Conservation (phyloP, 2,329 filamentous ascomycete species). For the Colletotrichum sansevieriae region DNA sequence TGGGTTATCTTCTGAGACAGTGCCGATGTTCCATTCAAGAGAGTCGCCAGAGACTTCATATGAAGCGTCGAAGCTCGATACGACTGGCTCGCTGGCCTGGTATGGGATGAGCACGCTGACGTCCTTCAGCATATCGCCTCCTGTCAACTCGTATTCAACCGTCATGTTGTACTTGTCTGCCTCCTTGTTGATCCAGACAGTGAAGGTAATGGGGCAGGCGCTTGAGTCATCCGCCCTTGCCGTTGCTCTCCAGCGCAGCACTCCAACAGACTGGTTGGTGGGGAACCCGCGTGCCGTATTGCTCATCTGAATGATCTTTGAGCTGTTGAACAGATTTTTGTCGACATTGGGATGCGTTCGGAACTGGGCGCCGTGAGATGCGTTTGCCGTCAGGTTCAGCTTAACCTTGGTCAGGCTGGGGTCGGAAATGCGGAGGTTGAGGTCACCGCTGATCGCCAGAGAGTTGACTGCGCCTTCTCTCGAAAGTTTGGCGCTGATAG, state of each 20-base stretch:
- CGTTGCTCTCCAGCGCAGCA: constrained; percentile 91
- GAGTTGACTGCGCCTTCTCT: constrained; percentile 89
- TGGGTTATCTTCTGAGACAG: constrained; percentile 83
- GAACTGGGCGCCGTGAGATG: constrained; percentile 89
- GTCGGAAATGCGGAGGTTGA: constrained; percentile 91
- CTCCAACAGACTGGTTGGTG: constrained; percentile 91
- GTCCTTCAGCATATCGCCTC: constrained; percentile 82
- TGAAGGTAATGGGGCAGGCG: constrained; percentile 93
- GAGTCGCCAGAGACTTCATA: constrained; percentile 95
- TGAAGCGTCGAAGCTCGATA: constrained; percentile 92
- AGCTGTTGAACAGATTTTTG: constrained; percentile 84
- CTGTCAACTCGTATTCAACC: constrained; percentile 93
- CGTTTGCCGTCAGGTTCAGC: constrained; percentile 80
- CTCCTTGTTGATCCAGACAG: constrained; percentile 96
- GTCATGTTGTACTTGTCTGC: constrained; percentile 89
- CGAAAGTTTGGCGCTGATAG: constrained; percentile 90
- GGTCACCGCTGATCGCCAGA: constrained; percentile 90
- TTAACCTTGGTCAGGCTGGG: constrained; percentile 92
- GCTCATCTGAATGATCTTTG: constrained; percentile 89
- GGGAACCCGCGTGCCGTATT: constrained; percentile 92
- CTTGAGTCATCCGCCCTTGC: constrained; percentile 84
- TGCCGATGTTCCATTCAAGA: constrained; percentile 93
- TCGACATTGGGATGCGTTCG: constrained; percentile 98
- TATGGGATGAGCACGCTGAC: constrained; percentile 92
- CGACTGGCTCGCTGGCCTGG: constrained; percentile 83